phyloP scores from a whole-genome alignment of 345 rosid genomes.

The Alliaria petiolata region DNA sequence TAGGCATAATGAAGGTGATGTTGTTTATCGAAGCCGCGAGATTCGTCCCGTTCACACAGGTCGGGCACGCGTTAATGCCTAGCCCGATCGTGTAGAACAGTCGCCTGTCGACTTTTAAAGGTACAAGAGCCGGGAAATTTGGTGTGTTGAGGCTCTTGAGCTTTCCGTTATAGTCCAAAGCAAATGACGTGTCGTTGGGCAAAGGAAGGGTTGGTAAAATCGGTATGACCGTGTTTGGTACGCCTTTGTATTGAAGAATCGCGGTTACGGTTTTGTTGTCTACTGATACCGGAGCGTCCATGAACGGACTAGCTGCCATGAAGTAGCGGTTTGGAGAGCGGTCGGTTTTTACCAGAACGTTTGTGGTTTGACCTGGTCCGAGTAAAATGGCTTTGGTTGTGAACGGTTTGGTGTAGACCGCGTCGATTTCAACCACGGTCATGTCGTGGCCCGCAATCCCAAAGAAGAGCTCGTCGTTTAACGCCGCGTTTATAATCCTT shows the following conservation, averaged over 20 bases:
- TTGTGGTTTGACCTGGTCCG: conserved; percentile 95
- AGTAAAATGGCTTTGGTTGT: conserved; percentile 42
- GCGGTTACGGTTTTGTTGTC: conserved; percentile 80
- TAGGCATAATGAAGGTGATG: conserved; percentile 62
- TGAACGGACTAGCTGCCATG: conserved; percentile 75
- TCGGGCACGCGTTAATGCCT: conserved; percentile 59
- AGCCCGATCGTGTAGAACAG: conserved; percentile 53
- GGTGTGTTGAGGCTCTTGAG: conserved; percentile 61
- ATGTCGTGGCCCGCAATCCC: conserved; percentile 68
- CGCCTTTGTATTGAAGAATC: conserved; percentile 71
- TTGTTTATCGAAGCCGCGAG: conserved; percentile 60
- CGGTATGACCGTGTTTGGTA: conserved; percentile 54
- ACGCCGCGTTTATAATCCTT: conserved; percentile 54
- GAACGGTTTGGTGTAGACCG: conserved; percentile 46
- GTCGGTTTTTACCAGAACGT: conserved; percentile 65
- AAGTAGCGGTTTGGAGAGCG: conserved; percentile 54
- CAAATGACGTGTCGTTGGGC: conserved; percentile 55
- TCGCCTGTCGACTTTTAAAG: conserved; percentile 47
- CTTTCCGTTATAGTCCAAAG: conserved; percentile 42
- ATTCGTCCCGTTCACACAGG: conserved; percentile 57
- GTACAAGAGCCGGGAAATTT: conserved; percentile 58
- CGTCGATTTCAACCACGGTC: conserved; percentile 58
- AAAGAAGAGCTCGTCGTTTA: conserved; percentile 84
- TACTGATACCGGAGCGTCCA: conserved; percentile 70
- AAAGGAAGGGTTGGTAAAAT: conserved; percentile 42